Conservation (phyloP, 2,329 filamentous ascomycete species). For the Arthrobotrys sphaeroides region DNA sequence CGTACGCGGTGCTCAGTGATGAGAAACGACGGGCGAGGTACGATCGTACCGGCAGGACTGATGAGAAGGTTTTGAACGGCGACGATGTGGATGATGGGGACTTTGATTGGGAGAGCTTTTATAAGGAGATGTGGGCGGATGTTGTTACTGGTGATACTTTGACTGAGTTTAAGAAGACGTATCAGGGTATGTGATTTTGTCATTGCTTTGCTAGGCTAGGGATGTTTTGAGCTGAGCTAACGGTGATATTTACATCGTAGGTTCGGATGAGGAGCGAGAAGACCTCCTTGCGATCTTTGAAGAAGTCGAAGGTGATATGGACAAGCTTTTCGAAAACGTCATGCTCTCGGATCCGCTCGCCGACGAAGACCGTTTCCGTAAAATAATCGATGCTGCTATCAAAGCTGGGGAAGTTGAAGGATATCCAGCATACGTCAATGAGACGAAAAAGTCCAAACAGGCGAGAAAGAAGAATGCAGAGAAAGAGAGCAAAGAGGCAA, state of each 20-base stretch:
- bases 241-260: slow-evolving; percentile 64
- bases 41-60: slow-evolving; percentile 87
- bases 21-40: slow-evolving; percentile 81
- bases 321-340: slow-evolving; percentile 78
- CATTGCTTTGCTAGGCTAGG: neutral
- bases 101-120: slow-evolving; percentile 92
- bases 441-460: slow-evolving; percentile 73
- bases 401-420: slow-evolving; percentile 71
- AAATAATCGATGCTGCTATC: slow-evolving; percentile 84
- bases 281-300: slow-evolving; percentile 82
- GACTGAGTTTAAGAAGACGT: slow-evolving; percentile 76
- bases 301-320: slow-evolving; percentile 77
- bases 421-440: slow-evolving; percentile 76
- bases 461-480: slow-evolving; percentile 71
- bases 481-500: slow-evolving; percentile 76
- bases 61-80: slow-evolving; percentile 71
- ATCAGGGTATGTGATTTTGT: slow-evolving; percentile 61
- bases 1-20: slow-evolving; percentile 91
- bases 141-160: slow-evolving; percentile 79
- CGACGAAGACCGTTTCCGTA: slow-evolving; percentile 85
- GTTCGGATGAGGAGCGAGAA: slow-evolving; percentile 81
- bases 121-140: slow-evolving; percentile 81
- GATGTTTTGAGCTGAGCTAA: neutral
- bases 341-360: slow-evolving; percentile 85
- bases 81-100: slow-evolving; percentile 72